Conservation (phyloP, 306 rosid genomes). For the Sindora glabra region DNA sequence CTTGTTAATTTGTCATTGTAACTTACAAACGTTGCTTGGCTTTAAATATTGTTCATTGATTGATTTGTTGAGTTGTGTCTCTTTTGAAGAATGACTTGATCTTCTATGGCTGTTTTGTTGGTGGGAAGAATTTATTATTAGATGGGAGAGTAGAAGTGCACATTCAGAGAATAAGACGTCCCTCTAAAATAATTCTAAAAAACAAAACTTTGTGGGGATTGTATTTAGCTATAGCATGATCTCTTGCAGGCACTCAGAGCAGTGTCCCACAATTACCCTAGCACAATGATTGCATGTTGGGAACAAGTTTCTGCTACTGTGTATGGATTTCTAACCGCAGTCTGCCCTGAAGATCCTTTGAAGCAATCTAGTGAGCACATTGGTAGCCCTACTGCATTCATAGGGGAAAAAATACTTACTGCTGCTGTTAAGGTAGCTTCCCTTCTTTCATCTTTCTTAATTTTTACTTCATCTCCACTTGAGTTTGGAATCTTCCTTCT, state of each 20-base stretch:
- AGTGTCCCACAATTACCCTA: slow-evolving; percentile 79
- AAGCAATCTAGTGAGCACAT: slow-evolving; percentile 46
- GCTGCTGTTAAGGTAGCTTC: slow-evolving; percentile 60
- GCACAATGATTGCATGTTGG: slow-evolving; percentile 63
- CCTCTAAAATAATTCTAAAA: too few species aligned
- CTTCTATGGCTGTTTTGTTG: slow-evolving; percentile 11
- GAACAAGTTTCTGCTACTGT: slow-evolving; percentile 53
- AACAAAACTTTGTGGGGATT: too few species aligned
- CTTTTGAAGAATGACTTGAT: slow-evolving; percentile 4
- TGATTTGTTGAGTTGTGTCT: not conserved
- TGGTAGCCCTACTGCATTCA: slow-evolving; percentile 28
- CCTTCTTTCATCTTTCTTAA: not conserved
- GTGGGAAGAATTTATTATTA: too few species aligned
- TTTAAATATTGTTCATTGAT: not conserved
- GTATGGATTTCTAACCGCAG: slow-evolving; percentile 38
- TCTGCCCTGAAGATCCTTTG: slow-evolving; percentile 37
- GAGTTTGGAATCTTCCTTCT: not conserved
- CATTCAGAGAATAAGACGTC: too few species aligned
- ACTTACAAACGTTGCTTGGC: not conserved
- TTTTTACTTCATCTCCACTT: not conserved
- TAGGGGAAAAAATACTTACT: slow-evolving; percentile 58
- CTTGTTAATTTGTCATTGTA: not conserved
- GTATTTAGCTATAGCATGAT: too few species aligned
- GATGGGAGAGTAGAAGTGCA: too few species aligned
- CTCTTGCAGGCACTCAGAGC: slow-evolving; percentile 73